Evolutionary conservation across 495 filamentous ascomycete species (phyloP).

Genomic region (Penicillium lividum): DNA sequence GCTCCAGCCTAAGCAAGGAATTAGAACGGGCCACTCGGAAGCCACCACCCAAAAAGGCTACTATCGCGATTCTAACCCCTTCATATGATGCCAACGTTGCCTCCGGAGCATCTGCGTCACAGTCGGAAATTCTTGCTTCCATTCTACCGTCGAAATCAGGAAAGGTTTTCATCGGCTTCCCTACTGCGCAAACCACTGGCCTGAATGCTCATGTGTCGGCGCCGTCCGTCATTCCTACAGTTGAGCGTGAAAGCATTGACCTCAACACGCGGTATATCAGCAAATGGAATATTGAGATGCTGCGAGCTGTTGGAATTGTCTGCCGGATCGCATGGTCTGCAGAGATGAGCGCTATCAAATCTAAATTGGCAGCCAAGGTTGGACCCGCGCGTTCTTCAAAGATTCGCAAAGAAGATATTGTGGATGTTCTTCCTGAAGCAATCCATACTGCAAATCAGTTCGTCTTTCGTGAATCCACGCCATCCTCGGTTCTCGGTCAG

Average conservation of each 20-base stretch:
- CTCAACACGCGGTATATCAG: constrained; percentile 92
- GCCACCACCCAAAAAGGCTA: constrained; percentile 83
- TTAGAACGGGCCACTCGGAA: constrained; percentile 98
- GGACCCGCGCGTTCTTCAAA: constrained; percentile 54
- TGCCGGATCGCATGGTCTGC: constrained; percentile 81
- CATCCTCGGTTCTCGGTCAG: constrained; percentile 73
- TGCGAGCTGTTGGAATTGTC: constrained; percentile 86
- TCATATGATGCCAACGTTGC: constrained; percentile 81
- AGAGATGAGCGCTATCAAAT: constrained; percentile 77
- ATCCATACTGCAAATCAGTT: constrained; percentile 73
- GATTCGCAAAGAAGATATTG: constrained; percentile 60
- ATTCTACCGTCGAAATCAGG: constrained; percentile 89
- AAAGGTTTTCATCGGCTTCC: constrained; percentile 94
- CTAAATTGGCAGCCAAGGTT: constrained; percentile 31
- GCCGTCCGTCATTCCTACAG: constrained; percentile 94
- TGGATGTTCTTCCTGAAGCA: constrained; percentile 71
- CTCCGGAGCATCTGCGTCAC: constrained; percentile 56
- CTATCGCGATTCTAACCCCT: constrained; percentile 82
- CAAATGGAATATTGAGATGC: constrained; percentile 95
- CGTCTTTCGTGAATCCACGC: constrained; percentile 84
- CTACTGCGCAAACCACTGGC: constrained; percentile 94
- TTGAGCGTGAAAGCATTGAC: constrained; percentile 97
- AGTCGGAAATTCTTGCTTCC: constrained; percentile 80
- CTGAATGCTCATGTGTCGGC: constrained; percentile 97
- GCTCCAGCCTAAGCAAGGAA: constrained; percentile 69